Percentiles rank a stretch among this genome's conserved stretches.
Evolutionary conservation across 495 filamentous ascomycete species (phyloP).

Genomic region (Podospora bellae-mahoneyi): DNA sequence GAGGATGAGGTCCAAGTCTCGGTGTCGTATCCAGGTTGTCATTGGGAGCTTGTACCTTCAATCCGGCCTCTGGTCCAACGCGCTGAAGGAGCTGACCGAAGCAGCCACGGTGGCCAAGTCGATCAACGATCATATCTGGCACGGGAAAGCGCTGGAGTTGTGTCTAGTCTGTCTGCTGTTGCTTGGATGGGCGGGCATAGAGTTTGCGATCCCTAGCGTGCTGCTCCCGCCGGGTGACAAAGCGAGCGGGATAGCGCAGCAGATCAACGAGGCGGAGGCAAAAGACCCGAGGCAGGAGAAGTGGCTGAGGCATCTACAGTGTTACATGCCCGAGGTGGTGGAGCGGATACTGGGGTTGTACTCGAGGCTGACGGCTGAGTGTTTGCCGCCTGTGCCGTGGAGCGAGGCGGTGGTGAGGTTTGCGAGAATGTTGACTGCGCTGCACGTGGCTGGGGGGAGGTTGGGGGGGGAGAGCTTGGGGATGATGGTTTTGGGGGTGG

Average conservation of each 20-base stretch:
- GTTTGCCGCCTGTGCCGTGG: conserved; percentile 73
- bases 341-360: conserved; percentile 84
- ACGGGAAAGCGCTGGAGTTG: conserved; percentile 90
- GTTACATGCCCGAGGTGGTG: conserved; percentile 53
- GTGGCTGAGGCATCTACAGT: conserved; percentile 43
- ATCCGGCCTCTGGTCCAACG: conserved; percentile 85
- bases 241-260: conserved; percentile 39
- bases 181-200: conserved; percentile 77
- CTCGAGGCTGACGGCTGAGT: conserved; percentile 73
- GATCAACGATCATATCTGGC: conserved; percentile 90
- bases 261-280: conserved; percentile 46
- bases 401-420: conserved; percentile 81
- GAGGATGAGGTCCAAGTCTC: conserved; percentile 75
- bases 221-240: conserved; percentile 50
- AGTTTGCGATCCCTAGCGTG: conserved; percentile 71
- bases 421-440: conserved; percentile 65
- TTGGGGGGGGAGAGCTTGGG: conserved; percentile 65
- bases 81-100: conserved; percentile 79
- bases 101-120: conserved; percentile 72
- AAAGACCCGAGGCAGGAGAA: conserved; percentile 41
- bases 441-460: conserved; percentile 65
- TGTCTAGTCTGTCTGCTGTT: conserved; percentile 78
- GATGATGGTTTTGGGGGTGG: conserved; percentile 55
- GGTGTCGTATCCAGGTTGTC: conserved; percentile 74
- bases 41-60: conserved; percentile 83